Percentiles rank a stretch among this genome's conserved stretches.
phyloP scores from a whole-genome alignment of 768 basidiomycete species.

The Mrakia frigida region DNA sequence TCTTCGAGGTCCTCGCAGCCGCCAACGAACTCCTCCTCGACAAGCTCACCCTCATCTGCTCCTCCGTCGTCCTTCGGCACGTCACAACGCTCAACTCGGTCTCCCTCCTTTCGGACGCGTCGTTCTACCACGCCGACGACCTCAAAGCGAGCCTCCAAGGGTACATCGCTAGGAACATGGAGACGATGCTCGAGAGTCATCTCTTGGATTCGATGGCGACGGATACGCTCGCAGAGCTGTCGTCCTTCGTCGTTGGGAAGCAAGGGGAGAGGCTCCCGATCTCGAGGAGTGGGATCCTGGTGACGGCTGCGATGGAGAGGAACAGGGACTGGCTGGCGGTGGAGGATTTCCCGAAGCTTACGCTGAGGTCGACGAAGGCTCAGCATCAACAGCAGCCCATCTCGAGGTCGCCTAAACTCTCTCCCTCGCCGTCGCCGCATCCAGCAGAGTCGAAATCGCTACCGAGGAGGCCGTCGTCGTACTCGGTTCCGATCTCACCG shows the following conservation, averaged over 20 bases:
- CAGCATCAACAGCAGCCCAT: conserved; percentile 4
- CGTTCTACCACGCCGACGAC: conserved; percentile 63
- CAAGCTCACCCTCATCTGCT: conserved; percentile 75
- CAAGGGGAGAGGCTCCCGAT: conserved; percentile 66
- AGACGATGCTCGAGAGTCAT: conserved; percentile 72
- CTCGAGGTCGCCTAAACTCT: conserved; percentile 38
- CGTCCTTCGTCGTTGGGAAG: conserved; percentile 53
- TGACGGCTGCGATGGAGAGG: conserved; percentile 55
- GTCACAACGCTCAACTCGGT: conserved; percentile 70
- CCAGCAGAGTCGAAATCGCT: conserved; percentile 27
- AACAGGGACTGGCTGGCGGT: conserved; percentile 64
- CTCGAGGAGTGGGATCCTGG: conserved; percentile 55
- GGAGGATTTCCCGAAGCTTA: conserved; percentile 45
- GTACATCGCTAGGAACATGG: conserved; percentile 78
- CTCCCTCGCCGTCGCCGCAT: conserved; percentile 36
- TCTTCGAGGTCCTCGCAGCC: conserved; percentile 77
- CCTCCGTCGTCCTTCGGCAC: conserved; percentile 62
- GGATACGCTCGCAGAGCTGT: conserved; percentile 63
- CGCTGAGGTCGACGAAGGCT: conserved; percentile 40
- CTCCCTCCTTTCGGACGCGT: conserved; percentile 73
- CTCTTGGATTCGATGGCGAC: conserved; percentile 71
- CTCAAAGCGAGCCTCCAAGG: conserved; percentile 67
- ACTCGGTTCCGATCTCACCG: conserved; percentile 32
- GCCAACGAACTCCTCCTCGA: conserved; percentile 88
- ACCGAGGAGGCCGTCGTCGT: conserved; percentile 20